These are phyloP conservation scores for Trichoderma sp. DNA, from an alignment of 2,329 filamentous ascomycete genomes.

Conservation along the genomic window DNA sequence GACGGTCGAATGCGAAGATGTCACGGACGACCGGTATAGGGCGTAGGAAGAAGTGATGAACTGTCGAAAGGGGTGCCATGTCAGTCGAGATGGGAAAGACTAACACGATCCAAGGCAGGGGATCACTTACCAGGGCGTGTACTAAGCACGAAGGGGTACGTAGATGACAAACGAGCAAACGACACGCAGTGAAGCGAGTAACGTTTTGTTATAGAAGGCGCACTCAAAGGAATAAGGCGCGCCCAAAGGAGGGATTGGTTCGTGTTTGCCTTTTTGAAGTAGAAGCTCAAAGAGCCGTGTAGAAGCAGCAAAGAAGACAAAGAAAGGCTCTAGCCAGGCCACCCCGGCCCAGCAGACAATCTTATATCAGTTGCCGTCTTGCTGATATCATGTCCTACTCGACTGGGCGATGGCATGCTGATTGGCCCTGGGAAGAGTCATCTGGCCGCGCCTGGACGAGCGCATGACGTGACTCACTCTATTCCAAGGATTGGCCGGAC, in stretches of 20 bases:
- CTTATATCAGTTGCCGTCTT: constrained; percentile 8
- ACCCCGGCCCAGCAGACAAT: not conserved
- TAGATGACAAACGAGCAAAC: not conserved
- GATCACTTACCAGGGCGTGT: constrained; percentile 2
- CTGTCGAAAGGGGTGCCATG: constrained; percentile 4
- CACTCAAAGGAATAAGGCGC: not conserved
- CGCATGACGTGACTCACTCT: constrained; percentile 33
- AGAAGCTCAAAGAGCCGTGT: constrained; percentile 13
- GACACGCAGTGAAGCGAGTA: not conserved
- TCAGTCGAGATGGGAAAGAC: constrained; percentile 13
- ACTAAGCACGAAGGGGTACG: not conserved
- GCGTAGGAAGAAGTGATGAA: constrained; percentile 11
- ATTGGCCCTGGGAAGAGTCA: constrained; percentile 30
- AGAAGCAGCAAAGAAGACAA: constrained; percentile 12
- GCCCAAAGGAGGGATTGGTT: not conserved
- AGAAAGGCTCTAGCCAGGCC: not conserved
- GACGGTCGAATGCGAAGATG: constrained; percentile 12
- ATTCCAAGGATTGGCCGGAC: constrained; percentile 5
- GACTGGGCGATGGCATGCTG: constrained; percentile 16
- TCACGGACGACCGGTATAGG: constrained; percentile 6
- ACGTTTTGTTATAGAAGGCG: not conserved
- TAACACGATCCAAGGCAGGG: not conserved
- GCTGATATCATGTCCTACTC: not conserved
- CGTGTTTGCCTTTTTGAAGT: not conserved
- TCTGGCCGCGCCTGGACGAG: constrained; percentile 24